Evolutionary conservation across 306 rosid species (phyloP).

Genomic region (Cucurbita maxima): DNA sequence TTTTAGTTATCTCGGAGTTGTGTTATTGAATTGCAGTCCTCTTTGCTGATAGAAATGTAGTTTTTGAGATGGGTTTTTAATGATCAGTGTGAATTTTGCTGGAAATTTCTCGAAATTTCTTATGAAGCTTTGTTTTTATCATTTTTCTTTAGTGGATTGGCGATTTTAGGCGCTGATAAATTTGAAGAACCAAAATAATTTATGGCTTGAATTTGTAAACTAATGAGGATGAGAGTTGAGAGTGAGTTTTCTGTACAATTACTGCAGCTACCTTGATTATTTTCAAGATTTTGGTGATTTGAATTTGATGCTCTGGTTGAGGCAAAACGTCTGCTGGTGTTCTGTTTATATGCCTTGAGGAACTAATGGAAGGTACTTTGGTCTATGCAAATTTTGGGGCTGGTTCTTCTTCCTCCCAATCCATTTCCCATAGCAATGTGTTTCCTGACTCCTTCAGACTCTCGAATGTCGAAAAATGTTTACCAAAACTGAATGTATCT

Average conservation of each 20-base stretch:
- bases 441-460: not conserved
- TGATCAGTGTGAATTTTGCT: not conserved
- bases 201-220: not conserved
- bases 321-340: not conserved
- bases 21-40: not conserved
- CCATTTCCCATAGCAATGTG: not conserved
- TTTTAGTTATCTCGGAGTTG: not conserved
- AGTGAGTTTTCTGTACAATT: not conserved
- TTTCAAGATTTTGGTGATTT: not conserved
- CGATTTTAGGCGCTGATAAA: not conserved
- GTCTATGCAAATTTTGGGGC: not conserved
- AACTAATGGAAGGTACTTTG: not conserved
- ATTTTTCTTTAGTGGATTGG: not conserved
- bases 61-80: not conserved
- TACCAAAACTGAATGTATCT: not conserved
- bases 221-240: not conserved
- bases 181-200: not conserved
- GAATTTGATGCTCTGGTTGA: not conserved
- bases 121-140: not conserved
- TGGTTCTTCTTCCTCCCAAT: not conserved
- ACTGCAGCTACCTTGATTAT: not conserved
- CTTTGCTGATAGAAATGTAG: not conserved
- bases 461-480: not conserved
- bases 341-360: not conserved
- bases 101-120: not conserved